A percentile compares a stretch with the other conserved stretches of the same genome.
Evolutionary conservation across 2,329 filamentous ascomycete genomes (phyloP).

Genomic region (Alternaria metachromatica): DNA sequence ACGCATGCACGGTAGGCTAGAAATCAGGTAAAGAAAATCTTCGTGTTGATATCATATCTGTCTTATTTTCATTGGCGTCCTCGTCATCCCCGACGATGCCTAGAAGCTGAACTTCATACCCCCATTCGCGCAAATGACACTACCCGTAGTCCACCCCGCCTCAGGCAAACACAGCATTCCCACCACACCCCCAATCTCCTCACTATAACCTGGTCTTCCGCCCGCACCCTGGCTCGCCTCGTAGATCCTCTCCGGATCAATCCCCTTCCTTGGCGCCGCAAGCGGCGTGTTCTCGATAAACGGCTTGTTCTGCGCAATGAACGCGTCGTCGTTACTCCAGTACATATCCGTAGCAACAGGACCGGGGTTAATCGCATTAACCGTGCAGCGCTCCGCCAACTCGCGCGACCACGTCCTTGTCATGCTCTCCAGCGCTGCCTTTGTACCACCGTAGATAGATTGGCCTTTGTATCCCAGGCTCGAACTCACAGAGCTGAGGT

Average conservation of each 20-base stretch:
- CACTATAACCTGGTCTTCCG: constrained; percentile 65
- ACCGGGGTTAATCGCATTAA: constrained; percentile 71
- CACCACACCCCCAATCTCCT: constrained; percentile 77
- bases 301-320: constrained; percentile 65
- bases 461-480: constrained; percentile 65
- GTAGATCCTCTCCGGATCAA: constrained; percentile 66
- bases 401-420: constrained; percentile 72
- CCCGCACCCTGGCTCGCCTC: constrained; percentile 56
- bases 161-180: constrained; percentile 77
- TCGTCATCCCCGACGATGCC: neutral
- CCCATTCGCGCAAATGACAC: constrained; percentile 80
- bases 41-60: neutral
- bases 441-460: constrained; percentile 69
- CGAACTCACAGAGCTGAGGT: constrained; percentile 65
- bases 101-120: constrained; percentile 62
- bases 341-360: constrained; percentile 71
- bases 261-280: constrained; percentile 63
- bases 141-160: constrained; percentile 78
- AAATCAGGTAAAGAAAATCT: fast-evolving
- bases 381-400: constrained; percentile 66
- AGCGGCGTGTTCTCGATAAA: constrained; percentile 71
- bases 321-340: constrained; percentile 61
- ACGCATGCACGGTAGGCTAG: neutral
- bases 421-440: constrained; percentile 72
- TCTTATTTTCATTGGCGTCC: neutral